Conservation (phyloP, 2,329 filamentous ascomycete genomes). For the Ascochyta pisi region DNA sequence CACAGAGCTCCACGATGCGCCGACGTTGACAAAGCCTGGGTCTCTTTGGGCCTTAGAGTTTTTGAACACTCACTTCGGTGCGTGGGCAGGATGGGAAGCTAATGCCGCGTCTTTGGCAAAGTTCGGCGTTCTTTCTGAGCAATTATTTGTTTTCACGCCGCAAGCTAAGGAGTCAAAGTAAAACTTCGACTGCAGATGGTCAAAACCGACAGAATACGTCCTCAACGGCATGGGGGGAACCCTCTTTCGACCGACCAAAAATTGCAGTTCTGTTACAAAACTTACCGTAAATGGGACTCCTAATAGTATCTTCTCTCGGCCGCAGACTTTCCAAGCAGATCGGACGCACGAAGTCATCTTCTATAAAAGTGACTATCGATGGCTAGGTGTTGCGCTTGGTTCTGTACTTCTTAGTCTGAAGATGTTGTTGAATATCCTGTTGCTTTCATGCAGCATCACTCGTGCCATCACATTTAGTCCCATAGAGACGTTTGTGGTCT, state of each 20-base stretch:
- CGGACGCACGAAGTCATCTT: slow-evolving; percentile 9
- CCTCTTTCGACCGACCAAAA: slow-evolving; percentile 3
- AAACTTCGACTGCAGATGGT: slow-evolving; percentile 3
- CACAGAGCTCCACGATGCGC: neutral
- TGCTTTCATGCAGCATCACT: neutral
- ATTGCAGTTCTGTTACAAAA: slow-evolving; percentile 6
- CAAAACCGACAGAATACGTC: neutral
- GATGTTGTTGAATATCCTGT: neutral
- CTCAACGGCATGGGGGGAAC: slow-evolving; percentile 6
- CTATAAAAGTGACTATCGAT: slow-evolving; percentile 11
- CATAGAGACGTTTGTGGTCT: slow-evolving; percentile 4
- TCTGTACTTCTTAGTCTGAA: slow-evolving; percentile 2
- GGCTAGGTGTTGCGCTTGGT: slow-evolving; percentile 2
- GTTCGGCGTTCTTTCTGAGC: slow-evolving; percentile 3
- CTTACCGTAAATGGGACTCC: neutral
- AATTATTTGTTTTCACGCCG: neutral
- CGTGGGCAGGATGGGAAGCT: slow-evolving; percentile 4
- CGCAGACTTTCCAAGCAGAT: neutral
- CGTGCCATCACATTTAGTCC: neutral
- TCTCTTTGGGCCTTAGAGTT: slow-evolving; percentile 1
- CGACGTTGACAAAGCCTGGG: neutral
- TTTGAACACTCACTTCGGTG: slow-evolving; percentile 5
- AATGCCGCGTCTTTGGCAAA: slow-evolving; percentile 1
- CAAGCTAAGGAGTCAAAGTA: neutral
- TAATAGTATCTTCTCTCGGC: neutral